A percentile compares a stretch with the other conserved stretches of the same genome.
phyloP scores from a whole-genome alignment of 192 early-diverging fungal species.

The Geranomyces variabilis region DNA sequence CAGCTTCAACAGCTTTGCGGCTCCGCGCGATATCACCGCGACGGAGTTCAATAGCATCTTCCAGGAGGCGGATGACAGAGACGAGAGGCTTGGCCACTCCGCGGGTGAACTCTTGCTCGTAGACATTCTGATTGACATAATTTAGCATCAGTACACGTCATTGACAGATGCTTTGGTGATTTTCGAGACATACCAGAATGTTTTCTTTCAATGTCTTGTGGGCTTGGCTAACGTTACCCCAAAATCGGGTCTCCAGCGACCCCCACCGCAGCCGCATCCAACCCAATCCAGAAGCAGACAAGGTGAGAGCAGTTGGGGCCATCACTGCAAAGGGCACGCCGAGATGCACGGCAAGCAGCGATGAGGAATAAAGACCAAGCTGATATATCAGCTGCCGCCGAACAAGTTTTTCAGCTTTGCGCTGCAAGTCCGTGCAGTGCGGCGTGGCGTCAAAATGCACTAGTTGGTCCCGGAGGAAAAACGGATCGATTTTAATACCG shows the following conservation, averaged over 20 bases:
- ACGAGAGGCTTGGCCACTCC: slow-evolving; percentile 43
- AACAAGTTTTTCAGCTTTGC: slow-evolving; percentile 36
- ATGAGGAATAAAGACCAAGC: slow-evolving; percentile 25
- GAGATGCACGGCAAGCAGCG: slow-evolving; percentile 39
- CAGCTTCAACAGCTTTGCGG: not conserved
- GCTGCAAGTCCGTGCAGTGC: slow-evolving; percentile 39
- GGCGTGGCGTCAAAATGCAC: slow-evolving; percentile 39
- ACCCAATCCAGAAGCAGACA: slow-evolving; percentile 28
- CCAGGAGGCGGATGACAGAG: slow-evolving; percentile 33
- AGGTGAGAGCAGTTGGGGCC: not conserved
- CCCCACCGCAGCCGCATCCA: slow-evolving; percentile 42
- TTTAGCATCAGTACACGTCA: too few relatives aligned
- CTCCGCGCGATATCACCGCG: not conserved
- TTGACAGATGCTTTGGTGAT: not conserved
- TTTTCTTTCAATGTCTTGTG: slow-evolving; percentile 42
- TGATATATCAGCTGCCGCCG: slow-evolving; percentile 39
- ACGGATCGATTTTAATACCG: slow-evolving; percentile 26
- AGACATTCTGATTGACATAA: slow-evolving; percentile 23
- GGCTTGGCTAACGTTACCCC: slow-evolving; percentile 33
- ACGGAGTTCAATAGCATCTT: slow-evolving; percentile 32
- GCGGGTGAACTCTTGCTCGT: slow-evolving; percentile 42
- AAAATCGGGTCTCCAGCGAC: slow-evolving; percentile 30
- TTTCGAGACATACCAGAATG: slow-evolving; percentile 34
- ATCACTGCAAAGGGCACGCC: slow-evolving; percentile 37
- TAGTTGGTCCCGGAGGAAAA: slow-evolving; percentile 41